phyloP scores from a whole-genome alignment of 345 rosid genomes.

The Linum tenue region DNA sequence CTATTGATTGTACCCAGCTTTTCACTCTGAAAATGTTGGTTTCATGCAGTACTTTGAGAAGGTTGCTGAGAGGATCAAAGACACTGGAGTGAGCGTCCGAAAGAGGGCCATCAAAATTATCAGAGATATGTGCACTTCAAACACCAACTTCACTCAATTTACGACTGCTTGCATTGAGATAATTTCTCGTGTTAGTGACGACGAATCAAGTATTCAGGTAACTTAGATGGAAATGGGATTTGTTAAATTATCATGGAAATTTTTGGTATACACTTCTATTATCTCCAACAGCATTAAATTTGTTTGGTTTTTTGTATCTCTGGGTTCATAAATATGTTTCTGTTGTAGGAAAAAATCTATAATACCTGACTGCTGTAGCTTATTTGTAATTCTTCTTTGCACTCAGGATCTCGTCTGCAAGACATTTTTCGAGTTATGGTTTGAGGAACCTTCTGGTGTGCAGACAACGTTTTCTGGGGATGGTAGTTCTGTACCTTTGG shows the following conservation, averaged over 20 bases:
- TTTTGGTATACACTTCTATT: neutral
- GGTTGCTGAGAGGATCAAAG: conserved; percentile 96
- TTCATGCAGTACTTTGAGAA: conserved; percentile 84
- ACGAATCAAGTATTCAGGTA: conserved; percentile 97
- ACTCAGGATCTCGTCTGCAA: conserved; percentile 94
- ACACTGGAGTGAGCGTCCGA: conserved; percentile 96
- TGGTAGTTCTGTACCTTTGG: conserved; percentile 85
- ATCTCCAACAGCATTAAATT: neutral
- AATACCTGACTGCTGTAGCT: neutral
- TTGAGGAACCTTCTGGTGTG: conserved; percentile 77
- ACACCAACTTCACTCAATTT: conserved; percentile 75
- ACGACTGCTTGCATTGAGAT: conserved; percentile 87
- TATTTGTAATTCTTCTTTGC: conserved; percentile 10
- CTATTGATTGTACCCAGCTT: conserved; percentile 6
- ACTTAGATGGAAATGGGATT: conserved; percentile 12
- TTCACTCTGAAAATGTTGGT: conserved; percentile 5
- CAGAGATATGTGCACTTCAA: conserved; percentile 91
- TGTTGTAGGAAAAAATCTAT: neutral
- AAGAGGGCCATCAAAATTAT: conserved; percentile 94
- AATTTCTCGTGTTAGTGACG: conserved; percentile 89
- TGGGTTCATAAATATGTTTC: neutral
- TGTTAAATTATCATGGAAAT: neutral
- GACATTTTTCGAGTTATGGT: conserved; percentile 98
- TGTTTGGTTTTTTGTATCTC: neutral
- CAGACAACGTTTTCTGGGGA: conserved; percentile 61